phyloP scores from a whole-genome alignment of 768 basidiomycete genomes.

The Candolleomyces efflorescens region DNA sequence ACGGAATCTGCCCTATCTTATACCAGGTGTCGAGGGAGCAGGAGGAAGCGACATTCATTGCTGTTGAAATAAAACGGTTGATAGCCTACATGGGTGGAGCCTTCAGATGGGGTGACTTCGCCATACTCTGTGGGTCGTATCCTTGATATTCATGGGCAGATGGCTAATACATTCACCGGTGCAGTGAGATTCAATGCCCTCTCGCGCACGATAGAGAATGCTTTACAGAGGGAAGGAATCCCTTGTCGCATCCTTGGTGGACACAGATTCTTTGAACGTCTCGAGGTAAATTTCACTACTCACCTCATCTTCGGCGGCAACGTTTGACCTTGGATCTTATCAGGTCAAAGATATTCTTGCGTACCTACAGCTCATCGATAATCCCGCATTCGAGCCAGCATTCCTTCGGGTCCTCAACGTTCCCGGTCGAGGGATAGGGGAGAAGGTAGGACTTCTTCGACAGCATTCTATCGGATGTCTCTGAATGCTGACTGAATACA shows the following conservation, averaged over 20 bases:
- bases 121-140: slow-evolving; percentile 61
- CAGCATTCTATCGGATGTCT: neutral
- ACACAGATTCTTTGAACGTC: slow-evolving; percentile 82
- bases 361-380: slow-evolving; percentile 81
- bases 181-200: slow-evolving; percentile 80
- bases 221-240: slow-evolving; percentile 74
- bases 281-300: slow-evolving; percentile 46
- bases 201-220: slow-evolving; percentile 69
- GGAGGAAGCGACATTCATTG: slow-evolving; percentile 69
- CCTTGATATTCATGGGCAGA: neutral
- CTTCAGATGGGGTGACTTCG: slow-evolving; percentile 73
- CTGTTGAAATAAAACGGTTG: slow-evolving; percentile 71
- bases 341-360: slow-evolving; percentile 80
- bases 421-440: slow-evolving; percentile 70
- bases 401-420: slow-evolving; percentile 70
- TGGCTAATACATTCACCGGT: neutral
- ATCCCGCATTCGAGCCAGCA: slow-evolving; percentile 61
- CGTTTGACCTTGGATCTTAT: no score
- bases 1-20: slow-evolving; percentile 57
- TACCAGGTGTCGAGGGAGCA: slow-evolving; percentile 48
- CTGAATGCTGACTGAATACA: neutral
- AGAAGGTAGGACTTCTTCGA: slow-evolving; percentile 48
- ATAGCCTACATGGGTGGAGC: slow-evolving; percentile 72
- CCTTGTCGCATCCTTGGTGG: slow-evolving; percentile 74
- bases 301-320: neutral